Base-by-base conservation (phyloP, 805 yeast genomes). In the Ogataea pilisensis region DNA sequence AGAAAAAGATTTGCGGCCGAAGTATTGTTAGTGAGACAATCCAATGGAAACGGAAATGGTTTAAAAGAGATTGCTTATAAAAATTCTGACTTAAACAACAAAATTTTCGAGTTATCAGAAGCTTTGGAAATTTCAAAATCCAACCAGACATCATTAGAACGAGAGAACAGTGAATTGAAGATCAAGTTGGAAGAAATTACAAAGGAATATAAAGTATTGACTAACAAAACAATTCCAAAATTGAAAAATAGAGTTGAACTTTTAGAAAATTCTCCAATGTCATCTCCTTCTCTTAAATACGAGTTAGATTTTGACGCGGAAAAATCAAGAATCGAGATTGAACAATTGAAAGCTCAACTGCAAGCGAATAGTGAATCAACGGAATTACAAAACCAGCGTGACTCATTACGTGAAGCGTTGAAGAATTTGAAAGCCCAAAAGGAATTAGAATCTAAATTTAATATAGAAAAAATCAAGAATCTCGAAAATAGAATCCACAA, bases 1-100 rank as follows among this genome's bases (percentile, higher is more conserved):
- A 66, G 76, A 48, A 72, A 78, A 41, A 63, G 95, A 38, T 79
- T 74, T 48, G 75, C 82, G 22, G 80, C 87, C 22, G 93, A 85
- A 51, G 90, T 83, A 46, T 80, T 82, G 49, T 75, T 81, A 0
- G 54, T 83, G 26, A 58, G 79, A 28, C 57, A 58, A 34, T 44
- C 46, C n/a, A 41, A 45, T 66, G 73, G 48, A 77, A 79, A 9
- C 62, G 67, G 22, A 81, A 79, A 9, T 62, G 67, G 22, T 81
- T 78, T 14, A 38, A 64, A 80, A 24, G 79, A 80, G 38, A 55
- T 82, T 44, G 71, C 75, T 27, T 75, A 76, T 50, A 78, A 78
- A 43, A 76, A 78, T 44, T 70, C 79, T 4, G 75, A 72, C 37
- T 51, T 82, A 42, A 71, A 68, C 51, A 59, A 70, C 30, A 72